A percentile compares a stretch with the other conserved stretches of the same genome.
Conservation (phyloP, 73 alveolate genomes). For the Tetrahymena thermophila region DNA sequence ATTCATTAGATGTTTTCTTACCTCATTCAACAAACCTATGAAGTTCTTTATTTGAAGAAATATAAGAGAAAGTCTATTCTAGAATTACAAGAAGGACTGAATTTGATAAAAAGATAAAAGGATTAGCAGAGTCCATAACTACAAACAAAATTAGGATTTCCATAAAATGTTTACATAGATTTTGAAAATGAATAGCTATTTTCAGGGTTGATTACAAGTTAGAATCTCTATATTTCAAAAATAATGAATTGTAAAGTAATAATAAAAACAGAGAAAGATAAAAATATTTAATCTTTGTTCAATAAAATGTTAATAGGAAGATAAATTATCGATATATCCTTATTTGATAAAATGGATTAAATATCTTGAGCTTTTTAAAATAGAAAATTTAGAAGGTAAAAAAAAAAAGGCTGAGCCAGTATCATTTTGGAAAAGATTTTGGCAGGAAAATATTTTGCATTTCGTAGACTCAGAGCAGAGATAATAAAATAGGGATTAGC, state of each 20-base stretch:
- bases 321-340: neutral
- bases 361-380: neutral
- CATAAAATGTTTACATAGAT: neutral
- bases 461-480: neutral
- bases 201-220: neutral
- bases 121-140: neutral
- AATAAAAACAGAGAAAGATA: neutral
- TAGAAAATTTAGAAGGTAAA: neutral
- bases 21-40: neutral
- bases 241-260: neutral
- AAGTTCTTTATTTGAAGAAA: neutral
- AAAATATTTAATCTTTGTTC: neutral
- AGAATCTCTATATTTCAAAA: neutral
- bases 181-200: neutral
- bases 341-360: neutral
- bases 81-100: neutral
- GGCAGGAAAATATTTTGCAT: neutral
- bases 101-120: neutral
- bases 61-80: neutral
- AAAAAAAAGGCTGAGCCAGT: neutral
- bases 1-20: neutral
- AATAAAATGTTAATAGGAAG: neutral
- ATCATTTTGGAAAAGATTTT: neutral
- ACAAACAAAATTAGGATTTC: neutral
- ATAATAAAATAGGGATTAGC: neutral